A percentile compares a stretch with the other conserved stretches of the same genome.
phyloP scores from a whole-genome alignment of 2,329 filamentous ascomycete genomes.

The Nannizziopsis barbatae region DNA sequence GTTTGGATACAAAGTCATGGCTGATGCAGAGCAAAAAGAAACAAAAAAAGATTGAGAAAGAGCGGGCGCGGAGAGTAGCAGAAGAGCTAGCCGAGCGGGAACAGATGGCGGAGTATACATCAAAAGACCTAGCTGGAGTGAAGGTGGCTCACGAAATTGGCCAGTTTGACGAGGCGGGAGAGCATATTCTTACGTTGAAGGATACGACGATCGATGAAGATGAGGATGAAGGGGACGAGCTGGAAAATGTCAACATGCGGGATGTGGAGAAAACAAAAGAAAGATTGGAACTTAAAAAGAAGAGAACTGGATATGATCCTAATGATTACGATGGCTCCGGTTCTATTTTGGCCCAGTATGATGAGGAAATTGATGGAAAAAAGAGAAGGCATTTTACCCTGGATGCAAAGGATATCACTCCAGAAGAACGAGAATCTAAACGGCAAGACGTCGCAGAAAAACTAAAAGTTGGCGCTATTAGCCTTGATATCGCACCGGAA shows the following conservation, averaged over 20 bases:
- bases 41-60: conserved; percentile 73
- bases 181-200: conserved; percentile 89
- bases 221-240: conserved; percentile 79
- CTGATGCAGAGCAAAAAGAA: conserved; percentile 81
- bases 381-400: conserved; percentile 80
- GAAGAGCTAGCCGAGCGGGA: conserved; percentile 71
- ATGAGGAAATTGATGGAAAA: conserved; percentile 87
- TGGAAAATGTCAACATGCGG: conserved; percentile 41
- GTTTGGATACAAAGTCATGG: conserved; percentile 74
- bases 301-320: conserved; percentile 78
- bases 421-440: conserved; percentile 50
- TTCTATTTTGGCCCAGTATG: conserved; percentile 76
- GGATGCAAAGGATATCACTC: conserved; percentile 61
- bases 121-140: conserved; percentile 76
- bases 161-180: conserved; percentile 64
- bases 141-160: conserved; percentile 81
- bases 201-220: conserved; percentile 76
- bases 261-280: conserved; percentile 44
- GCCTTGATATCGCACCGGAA: conserved; percentile 53
- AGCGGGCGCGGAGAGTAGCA: conserved; percentile 58
- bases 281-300: conserved; percentile 76
- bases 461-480: conserved; percentile 58
- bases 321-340: conserved; percentile 56
- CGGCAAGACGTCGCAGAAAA: conserved; percentile 46
- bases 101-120: conserved; percentile 62